Base-by-base conservation (phyloP, 805 yeast genomes). In the Candida adriatica region DNA sequence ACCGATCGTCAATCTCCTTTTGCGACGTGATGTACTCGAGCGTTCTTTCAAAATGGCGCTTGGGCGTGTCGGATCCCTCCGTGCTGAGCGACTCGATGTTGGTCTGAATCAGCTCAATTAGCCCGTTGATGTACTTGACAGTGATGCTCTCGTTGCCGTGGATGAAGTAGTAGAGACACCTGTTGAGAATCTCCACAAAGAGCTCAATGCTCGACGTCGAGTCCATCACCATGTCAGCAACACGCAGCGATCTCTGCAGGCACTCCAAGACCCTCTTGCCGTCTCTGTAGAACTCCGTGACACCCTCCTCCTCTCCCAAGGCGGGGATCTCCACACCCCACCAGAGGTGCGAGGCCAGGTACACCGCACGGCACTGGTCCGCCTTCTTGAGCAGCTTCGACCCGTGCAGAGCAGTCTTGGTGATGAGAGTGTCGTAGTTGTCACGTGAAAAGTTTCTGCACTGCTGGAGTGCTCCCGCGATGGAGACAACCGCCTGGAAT, bases 181-280 rank as follows among this genome's bases (percentile, higher is more conserved):
- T 73, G 61, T 86, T 85, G 42, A 92, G 64, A 14, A 92, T 86
- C 59, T 92, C 97, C 27, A 90, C 79, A 61, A 90, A 88, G 34
- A 92, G 64, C 56, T 85, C 90, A 35, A 82, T 64, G 21, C 86
- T 81, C 27, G 75, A 79, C 25, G 66, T 70, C 31, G 61, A 63
- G 51, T 90, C 97, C 78, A 88, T 79, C 35, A 92, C 83, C n/a
- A 92, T 81, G 54, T 92, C 97, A 0, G 96, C 95, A 6, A 86
- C 85, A 27, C 96, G 66, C 13, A 90, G 56, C 1, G 96, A 75
- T 45, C 90, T 75, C 55, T 87, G 96, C 27, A 90, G 66, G 54
- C 96, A 87, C 51, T 92, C 97, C 50, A 90, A 62, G 2, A 90
- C 95, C 22, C 95, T 66, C 49, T 84, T 84, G 22, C 72, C 73